A percentile compares a stretch with the other conserved stretches of the same genome.
phyloP scores from a whole-genome alignment of 805 yeast species.

The Jamesozyma lodderae region DNA sequence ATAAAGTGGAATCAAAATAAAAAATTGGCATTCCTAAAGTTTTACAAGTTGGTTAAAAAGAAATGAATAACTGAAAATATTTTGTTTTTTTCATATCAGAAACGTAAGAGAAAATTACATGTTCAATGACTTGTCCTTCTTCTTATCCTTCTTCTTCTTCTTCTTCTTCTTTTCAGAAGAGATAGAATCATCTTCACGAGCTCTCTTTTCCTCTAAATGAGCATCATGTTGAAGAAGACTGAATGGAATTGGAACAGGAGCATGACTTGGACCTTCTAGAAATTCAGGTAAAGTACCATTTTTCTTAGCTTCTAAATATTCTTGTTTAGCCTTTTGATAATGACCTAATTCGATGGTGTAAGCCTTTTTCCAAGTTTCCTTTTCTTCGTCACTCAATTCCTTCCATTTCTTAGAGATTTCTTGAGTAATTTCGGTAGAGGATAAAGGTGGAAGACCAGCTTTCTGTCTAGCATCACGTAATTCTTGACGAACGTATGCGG shows the following conservation, averaged over 20 bases:
- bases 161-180: slow-evolving; percentile 36
- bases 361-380: slow-evolving; percentile 59
- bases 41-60: no score
- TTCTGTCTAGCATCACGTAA: slow-evolving; percentile 59
- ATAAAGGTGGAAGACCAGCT: slow-evolving; percentile 51
- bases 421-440: slow-evolving; percentile 70
- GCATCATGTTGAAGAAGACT: slow-evolving; percentile 21
- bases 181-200: slow-evolving; percentile 28
- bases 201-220: slow-evolving; percentile 31
- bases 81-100: not conserved
- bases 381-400: slow-evolving; percentile 57
- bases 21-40: no score
- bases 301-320: slow-evolving; percentile 39
- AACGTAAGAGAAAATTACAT: not conserved
- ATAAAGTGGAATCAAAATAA: no score
- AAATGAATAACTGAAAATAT: not conserved
- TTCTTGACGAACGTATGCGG: slow-evolving; percentile 61
- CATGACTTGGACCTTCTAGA: slow-evolving; percentile 29
- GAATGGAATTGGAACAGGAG: slow-evolving; percentile 35
- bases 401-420: slow-evolving; percentile 77
- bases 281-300: slow-evolving; percentile 28
- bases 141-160: slow-evolving; percentile 48
- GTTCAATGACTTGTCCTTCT: slow-evolving; percentile 32
- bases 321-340: slow-evolving; percentile 39
- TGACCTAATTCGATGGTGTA: slow-evolving; percentile 36